phyloP scores from a whole-genome alignment of 306 rosid genomes.

The Rubus parviflorus region DNA sequence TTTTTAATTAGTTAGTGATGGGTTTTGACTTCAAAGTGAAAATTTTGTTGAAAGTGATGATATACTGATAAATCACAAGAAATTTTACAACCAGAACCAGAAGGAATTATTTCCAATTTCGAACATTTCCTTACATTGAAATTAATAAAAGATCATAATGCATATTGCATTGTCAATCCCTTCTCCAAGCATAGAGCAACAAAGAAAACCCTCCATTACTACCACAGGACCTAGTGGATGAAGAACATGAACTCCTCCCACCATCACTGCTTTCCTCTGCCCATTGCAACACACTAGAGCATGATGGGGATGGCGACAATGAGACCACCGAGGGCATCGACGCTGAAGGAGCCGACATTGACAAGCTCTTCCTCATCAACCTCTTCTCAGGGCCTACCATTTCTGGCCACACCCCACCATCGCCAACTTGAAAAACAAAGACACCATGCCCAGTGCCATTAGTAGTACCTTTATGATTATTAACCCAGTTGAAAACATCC shows the following conservation, averaged over 20 bases:
- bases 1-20: neutral
- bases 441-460: constrained; percentile 57
- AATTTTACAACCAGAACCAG: neutral
- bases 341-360: constrained; percentile 27
- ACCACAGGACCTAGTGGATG: constrained; percentile 60
- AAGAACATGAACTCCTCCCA: constrained; percentile 78
- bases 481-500: constrained; percentile 80
- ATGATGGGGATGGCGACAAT: constrained; percentile 37
- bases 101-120: neutral
- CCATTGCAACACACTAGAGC: constrained; percentile 73
- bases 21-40: neutral
- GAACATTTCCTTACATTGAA: neutral
- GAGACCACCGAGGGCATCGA: constrained; percentile 22
- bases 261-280: constrained; percentile 85
- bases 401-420: constrained; percentile 76
- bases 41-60: neutral
- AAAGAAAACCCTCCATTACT: constrained; percentile 69
- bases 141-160: constrained; percentile 2
- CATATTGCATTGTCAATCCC: constrained; percentile 33
- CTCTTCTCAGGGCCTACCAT: constrained; percentile 70
- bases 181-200: constrained; percentile 77
- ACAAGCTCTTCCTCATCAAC: constrained; percentile 61
- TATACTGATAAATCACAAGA: neutral
- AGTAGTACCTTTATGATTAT: constrained; percentile 19
- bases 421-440: constrained; percentile 75